Evolutionary conservation across 768 basidiomycete genomes (phyloP), one percentile per base, ranked within the genome.

Genomic region (Phanerodontia chrysosporium): DNA sequence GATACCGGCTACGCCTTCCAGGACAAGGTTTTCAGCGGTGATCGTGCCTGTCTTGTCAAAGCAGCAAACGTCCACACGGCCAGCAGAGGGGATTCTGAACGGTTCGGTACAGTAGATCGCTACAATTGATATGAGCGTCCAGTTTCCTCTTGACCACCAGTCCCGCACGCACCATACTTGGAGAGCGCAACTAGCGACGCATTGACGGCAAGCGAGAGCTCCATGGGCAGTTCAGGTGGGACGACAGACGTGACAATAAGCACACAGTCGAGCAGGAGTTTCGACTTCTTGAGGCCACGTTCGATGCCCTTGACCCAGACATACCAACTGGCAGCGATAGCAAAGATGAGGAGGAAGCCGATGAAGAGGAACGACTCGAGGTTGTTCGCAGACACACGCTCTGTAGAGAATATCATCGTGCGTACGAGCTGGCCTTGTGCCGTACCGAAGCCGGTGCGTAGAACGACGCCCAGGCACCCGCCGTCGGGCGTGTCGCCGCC

Each of bases 41-140:
- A 99, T 98, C 0, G 97, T 98, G 24, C 96, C 97, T 0, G 97
- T 99, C 80, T 99, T 99, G 75, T 99, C 97, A 66, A 99, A 98
- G 74, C 97, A 98, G 73, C 97, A 99, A 16, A 98, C 89, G 65
- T 99, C 97, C 2, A 98, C 95, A 22, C 94, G 84, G 5, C 97
- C 97, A 5, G 97, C 97, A 61, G 78, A 91, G 0, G 97, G 95
- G 61, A 98, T 99, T 22, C 97, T 85, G 84, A 99, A 98, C 0
- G 97, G 97, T 67, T 99, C 97, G 18, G 97, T 99, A 70, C 97
- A 98, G 76, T 95, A 99, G 59, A 98, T 99, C 7, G 96, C 96
- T 97, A 62, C 16, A 55, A 24, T 58, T 30, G 24, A 24, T 8
- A 18, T 51, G 35, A n/a, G 49, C 8, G 16, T 8, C n/a, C n/a